A percentile compares a stretch with the other conserved stretches of the same genome.
Evolutionary conservation across 106 monocot species (phyloP).

Genomic region (Allium sativum): DNA sequence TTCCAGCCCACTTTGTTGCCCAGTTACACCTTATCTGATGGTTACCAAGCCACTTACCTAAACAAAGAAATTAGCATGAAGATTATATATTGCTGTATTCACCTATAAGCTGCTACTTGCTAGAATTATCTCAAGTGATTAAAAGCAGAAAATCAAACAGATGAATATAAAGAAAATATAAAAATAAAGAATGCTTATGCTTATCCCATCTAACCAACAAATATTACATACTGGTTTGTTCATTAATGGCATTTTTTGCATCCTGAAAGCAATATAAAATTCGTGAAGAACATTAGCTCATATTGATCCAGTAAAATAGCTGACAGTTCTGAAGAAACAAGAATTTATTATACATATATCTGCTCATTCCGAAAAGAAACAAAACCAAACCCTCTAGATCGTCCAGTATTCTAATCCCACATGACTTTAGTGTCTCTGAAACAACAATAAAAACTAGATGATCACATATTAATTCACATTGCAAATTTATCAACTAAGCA

Average conservation of each 20-base stretch:
- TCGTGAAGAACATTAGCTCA: too few species aligned
- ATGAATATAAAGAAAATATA: too few species aligned
- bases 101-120: too few species aligned
- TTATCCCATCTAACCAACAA: too few species aligned
- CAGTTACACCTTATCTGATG: conserved; percentile 95
- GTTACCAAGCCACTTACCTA: conserved; percentile 89
- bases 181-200: too few species aligned
- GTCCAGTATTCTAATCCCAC: conserved; percentile 95
- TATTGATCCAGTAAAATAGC: too few species aligned
- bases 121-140: too few species aligned
- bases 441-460: not conserved
- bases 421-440: conserved; percentile 88
- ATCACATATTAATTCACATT: too few species aligned
- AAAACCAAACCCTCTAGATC: conserved; percentile 97
- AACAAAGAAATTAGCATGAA: not conserved
- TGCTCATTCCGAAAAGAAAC: conserved; percentile 89
- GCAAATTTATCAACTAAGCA: too few species aligned
- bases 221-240: conserved; percentile 46
- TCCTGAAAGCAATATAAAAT: conserved; percentile 35
- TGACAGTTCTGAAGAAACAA: too few species aligned
- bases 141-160: too few species aligned
- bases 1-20: conserved; percentile 67
- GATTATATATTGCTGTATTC: too few species aligned
- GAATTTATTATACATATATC: conserved; percentile 19
- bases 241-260: conserved; percentile 96